Evolutionary conservation across 78 protist genomes (phyloP).

Genomic region (Dictyostelium capitatum): DNA sequence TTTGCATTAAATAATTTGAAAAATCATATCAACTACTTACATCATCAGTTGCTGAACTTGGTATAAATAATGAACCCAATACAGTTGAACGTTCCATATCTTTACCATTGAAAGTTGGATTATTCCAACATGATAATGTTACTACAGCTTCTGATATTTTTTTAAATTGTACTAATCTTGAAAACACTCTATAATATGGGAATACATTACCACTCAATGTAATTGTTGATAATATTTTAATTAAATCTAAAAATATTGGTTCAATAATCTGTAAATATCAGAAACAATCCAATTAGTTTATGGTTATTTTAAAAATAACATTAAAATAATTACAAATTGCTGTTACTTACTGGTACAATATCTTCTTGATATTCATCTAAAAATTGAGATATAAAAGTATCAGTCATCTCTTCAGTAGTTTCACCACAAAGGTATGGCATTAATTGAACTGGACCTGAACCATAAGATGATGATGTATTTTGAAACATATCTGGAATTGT

Average conservation of each 20-base stretch:
- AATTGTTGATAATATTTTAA: background rate
- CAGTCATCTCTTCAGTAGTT: constrained; percentile 33
- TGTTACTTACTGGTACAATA: constrained; percentile 6
- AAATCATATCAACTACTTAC: no score
- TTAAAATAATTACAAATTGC: background rate
- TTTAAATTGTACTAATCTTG: constrained; percentile 61
- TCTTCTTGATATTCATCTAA: constrained; percentile 43
- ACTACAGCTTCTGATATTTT: constrained; percentile 42
- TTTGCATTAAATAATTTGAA: no score
- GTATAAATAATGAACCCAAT: constrained; percentile 47
- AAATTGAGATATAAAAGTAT: constrained; percentile 33
- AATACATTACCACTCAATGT: constrained; percentile 40
- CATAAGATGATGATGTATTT: constrained; percentile 30
- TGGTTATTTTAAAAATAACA: background rate
- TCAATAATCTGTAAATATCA: constrained; percentile 19
- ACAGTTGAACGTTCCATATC: constrained; percentile 51
- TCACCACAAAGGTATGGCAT: constrained; percentile 52
- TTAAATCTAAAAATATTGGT: constrained; percentile 42
- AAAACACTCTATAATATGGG: constrained; percentile 42
- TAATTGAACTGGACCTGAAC: constrained; percentile 49
- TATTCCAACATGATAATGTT: constrained; percentile 23
- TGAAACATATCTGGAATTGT: constrained; percentile 74
- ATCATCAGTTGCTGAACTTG: constrained; percentile 32
- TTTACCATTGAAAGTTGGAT: constrained; percentile 21
- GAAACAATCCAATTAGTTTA: background rate